Conservation (phyloP, 2,329 filamentous ascomycete genomes). For the Beauveria sp. region DNA sequence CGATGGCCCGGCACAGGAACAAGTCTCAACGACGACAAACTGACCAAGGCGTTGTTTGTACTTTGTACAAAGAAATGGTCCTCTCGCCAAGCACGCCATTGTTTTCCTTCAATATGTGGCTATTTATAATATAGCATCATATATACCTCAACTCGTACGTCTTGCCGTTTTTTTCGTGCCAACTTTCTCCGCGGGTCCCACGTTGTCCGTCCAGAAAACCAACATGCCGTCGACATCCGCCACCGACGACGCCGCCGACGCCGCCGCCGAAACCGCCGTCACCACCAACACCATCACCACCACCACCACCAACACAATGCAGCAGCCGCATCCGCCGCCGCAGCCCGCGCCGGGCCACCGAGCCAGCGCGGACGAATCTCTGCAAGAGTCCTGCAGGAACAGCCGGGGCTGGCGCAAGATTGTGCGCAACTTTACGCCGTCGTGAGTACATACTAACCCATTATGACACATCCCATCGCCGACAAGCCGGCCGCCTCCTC, state of each 20-base stretch:
- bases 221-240: neutral
- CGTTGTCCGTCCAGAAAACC: neutral
- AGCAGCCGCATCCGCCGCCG: slow-evolving; percentile 13
- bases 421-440: slow-evolving; percentile 47
- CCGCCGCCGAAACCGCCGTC: neutral
- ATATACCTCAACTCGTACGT: no score
- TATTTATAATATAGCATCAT: no score
- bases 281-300: neutral
- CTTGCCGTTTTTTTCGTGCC: neutral
- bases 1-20: neutral
- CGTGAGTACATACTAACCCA: slow-evolving; percentile 27
- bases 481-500: neutral
- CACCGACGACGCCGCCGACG: neutral
- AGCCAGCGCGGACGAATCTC: slow-evolving; percentile 7
- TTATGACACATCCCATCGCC: neutral
- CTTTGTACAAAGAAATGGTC: neutral
- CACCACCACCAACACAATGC: neutral
- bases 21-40: neutral
- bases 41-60: no score
- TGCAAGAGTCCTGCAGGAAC: slow-evolving; percentile 23
- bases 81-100: neutral
- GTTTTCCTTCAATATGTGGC: no score
- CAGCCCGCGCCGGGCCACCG: slow-evolving; percentile 5
- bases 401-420: slow-evolving; percentile 36
- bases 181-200: neutral